A percentile compares a stretch with the other conserved stretches of the same genome.
These are phyloP conservation scores for Trichoderma brevicompactum DNA, from an alignment of 2,329 filamentous ascomycete genomes.

Conservation along the genomic window DNA sequence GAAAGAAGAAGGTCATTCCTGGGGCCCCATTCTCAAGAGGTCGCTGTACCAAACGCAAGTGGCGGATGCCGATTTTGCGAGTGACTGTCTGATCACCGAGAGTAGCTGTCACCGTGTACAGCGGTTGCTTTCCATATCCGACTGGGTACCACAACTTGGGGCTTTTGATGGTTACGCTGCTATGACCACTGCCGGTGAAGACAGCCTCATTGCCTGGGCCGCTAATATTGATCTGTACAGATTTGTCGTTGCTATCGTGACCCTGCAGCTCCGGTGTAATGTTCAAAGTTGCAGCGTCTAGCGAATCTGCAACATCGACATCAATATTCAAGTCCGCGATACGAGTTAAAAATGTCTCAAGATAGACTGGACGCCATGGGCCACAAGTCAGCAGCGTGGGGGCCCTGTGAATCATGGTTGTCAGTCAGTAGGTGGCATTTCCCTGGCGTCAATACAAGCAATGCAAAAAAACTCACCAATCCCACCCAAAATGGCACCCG, in stretches of 20 bases:
- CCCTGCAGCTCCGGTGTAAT: conserved; percentile 5
- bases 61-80: conserved; percentile 66
- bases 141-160: conserved; percentile 73
- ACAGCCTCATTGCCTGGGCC: neutral
- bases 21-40: conserved; percentile 62
- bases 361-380: conserved; percentile 24
- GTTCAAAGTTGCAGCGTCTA: neutral
- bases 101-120: conserved; percentile 65
- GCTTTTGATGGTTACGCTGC: conserved; percentile 36
- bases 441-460: no score
- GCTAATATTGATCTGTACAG: neutral
- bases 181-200: neutral
- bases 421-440: neutral
- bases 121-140: conserved; percentile 70
- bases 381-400: conserved; percentile 14
- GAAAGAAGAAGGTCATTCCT: conserved; percentile 67
- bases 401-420: neutral
- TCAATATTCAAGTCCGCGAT: conserved; percentile 15
- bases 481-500: conserved; percentile 11
- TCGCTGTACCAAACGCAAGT: conserved; percentile 59
- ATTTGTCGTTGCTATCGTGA: neutral
- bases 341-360: conserved; percentile 20
- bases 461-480: neutral
- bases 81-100: conserved; percentile 45
- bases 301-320: conserved; percentile 3